Base-by-base conservation (phyloP, 2,329 filamentous ascomycete genomes). In the Pseudopyrenochaeta lycopersici region DNA sequence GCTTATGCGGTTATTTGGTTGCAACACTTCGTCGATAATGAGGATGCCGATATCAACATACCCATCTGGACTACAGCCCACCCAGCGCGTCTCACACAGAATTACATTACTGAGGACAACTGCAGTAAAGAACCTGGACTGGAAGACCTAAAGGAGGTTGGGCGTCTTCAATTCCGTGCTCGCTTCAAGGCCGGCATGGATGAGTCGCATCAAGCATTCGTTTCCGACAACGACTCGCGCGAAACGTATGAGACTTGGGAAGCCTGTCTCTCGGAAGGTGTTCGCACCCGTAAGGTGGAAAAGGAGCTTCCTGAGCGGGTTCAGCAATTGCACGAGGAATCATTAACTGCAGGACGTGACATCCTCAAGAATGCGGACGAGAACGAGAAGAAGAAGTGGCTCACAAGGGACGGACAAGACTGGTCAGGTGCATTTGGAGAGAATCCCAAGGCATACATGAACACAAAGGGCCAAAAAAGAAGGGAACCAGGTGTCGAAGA, bases 171-270 rank as follows among this genome's bases (percentile, higher is more conserved):
- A 31, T 97, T 98, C 82, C 82, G 83, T 1, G 91, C 87, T 10
- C 84, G 88, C 11, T 98, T 98, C 81, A 96, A 95, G 60, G 88
- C 93, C 0, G 94, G 94, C 12, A 96, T 91, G 43, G 93, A 97
- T 72, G 87, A 91, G 48, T 90, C 91, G 15, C 95, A 98, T 71
- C 84, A 91, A 61, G 83, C 82, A 1, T 97, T 97, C 64, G 88
- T 97, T 18, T 85, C 87, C 42, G 91, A 96, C 74, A 97, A 96
- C 67, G 88, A 96, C 71, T 89, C 90, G 1, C 88, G 94, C 29
- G 95, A 98, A 80, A 97, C 93, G 0, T 96, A 91, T 60, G 94
- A 98, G 78, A 90, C 90, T 0, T 98, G 93, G 92, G 92, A 97
- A 75, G 91, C 92, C 0, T 97, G 94, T 73, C 86, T 90, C 35